Evolutionary conservation across 2,329 filamentous ascomycete species (phyloP), one percentile per base, ranked within the genome.

Genomic region (Sporothrix brasiliensis): DNA sequence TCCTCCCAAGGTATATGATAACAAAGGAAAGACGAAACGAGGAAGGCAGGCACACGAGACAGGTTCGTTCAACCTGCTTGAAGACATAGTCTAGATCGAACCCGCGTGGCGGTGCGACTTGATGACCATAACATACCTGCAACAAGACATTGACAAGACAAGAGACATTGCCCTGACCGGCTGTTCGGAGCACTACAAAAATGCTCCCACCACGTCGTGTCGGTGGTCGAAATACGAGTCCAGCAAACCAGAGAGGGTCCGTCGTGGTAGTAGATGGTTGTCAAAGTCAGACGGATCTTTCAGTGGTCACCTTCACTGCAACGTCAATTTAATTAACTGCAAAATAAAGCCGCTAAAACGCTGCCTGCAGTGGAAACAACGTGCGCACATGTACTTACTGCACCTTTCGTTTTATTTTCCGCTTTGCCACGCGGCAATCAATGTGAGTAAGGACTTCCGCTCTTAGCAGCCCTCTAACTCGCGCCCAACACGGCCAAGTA

Each of bases 401-500:
- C 39, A 50, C 41, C 21, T 69, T 61, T 19, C 50, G 39, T 24
- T 63, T 63, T 63, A 41, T 61, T 69, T 53, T 44, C 67, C 47
- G 47, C 54, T 69, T 69, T 63, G 68, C 68, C 68, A 69, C 68
- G 68, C 68, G 68, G 39, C 50, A 49, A 63, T 69, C 67, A 53
- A 11, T 54, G 56, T 63, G 68, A 69, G 68, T 69, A 68, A 68
- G 39, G 54, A 27, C 39, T 27, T 27, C 7, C 11, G 39, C 24
- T 30, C 10, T 13, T 16, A 7, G 14, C 52, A 24, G 21, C 21
- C 50, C 16, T 50, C 61, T 34, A 14, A 44, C 44, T 50, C 24
- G 61, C 24, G 61, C 44, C 44, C 39, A 47, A 9, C 13, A 41
- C 16, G 3, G n/a, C 5, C 10, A 27, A 27, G 58, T 63, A 63